Base-by-base conservation (phyloP, 176 grass and related monocot species). In the Urochloa ruziziensis region DNA sequence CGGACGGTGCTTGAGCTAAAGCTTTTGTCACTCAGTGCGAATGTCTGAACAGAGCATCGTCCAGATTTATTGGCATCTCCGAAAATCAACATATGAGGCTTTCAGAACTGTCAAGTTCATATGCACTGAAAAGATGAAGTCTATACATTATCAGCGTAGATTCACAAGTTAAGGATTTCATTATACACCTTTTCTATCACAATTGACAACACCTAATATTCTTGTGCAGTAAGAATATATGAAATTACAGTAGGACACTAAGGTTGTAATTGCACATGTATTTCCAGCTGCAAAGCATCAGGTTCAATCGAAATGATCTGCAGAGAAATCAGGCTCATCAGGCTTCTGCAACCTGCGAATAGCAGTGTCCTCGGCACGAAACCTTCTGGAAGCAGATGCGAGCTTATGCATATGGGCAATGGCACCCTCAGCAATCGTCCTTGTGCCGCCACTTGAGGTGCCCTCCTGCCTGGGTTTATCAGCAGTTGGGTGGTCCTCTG, bases 301-400 rank as follows among this genome's bases (percentile, higher is more conserved):
- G 65, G 35, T 87, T 90, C 73, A 98, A 68, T 95, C 90, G 39
- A 93, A 95, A 93, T 94, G 92, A 59, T 95, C 93, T 11, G 82
- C 89, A 1, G 90, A 90, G 81, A 98, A 98, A 58, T 98, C 92
- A 0, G 96, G 96, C 33, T 98, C 96, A 7, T 98, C 90, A 10
- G 96, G 96, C 71, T 98, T 98, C 82, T 90, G 92, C 44, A 98
- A 34, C 86, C 82, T 91, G 12, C 70, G 83, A 39, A 97, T 90
- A 0, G 51, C 27, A 0, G 69, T 57, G 51, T 83, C 82, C 37
- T 84, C 82, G 14, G 60, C 18, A 1, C 89, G 80, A 62, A 96
- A 93, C 88, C 88, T 91, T 82, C 91, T 86, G 84, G 94, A 96
- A 60, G 90, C 88, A 11, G 94, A 96, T 0, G 73, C 88, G 0